Evolutionary conservation across 2,329 filamentous ascomycete genomes (phyloP), one percentile per base, ranked within the genome.

Genomic region (Dactylellina haptotyla): DNA sequence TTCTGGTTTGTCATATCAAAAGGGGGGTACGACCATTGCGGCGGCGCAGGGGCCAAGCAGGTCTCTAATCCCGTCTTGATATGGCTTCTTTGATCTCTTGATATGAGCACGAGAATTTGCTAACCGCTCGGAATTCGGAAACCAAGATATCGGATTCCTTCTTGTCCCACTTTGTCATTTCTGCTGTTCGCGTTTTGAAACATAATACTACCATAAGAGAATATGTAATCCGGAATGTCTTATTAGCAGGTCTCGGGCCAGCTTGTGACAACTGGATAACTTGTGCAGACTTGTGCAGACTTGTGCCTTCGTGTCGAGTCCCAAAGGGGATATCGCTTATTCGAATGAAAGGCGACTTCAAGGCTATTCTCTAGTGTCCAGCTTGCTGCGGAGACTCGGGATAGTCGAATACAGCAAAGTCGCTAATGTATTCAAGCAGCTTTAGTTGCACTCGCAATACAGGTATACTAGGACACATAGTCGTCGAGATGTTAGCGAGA

Each of bases 1-100:
- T 72, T 56, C 23, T 12, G 14, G n/a, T 65, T 72, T 30, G 67
- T 72, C 67, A 72, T 72, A 63, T 63, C 54, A 53, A 30, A 10
- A n/a, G n/a, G 26, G 25, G 20, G 16, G 9, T 4, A 8, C 6
- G 26, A 30, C 18, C 12, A n/a, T 25, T 9, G 12, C 23, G 2
- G 18, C 4, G 6, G 16, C 45, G n/a, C n/a, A n/a, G n/a, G n/a
- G n/a, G n/a, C n/a, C n/a, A n/a, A n/a, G n/a, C n/a, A n/a, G n/a
- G n/a, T n/a, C n/a, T n/a, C n/a, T n/a, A n/a, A n/a, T 3, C 4
- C 45, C 45, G 12, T 48, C 6, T 56, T 39, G 45, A 67, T 39
- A 51, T 45, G 25, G 20, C 32, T 59, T 67, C 43, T 43, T 51
- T 46, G 23, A 46, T 46, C 3, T 41, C 25, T 28, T 58, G 43